Conservation (phyloP, 768 basidiomycete genomes). For the Boletellus emodensis region DNA sequence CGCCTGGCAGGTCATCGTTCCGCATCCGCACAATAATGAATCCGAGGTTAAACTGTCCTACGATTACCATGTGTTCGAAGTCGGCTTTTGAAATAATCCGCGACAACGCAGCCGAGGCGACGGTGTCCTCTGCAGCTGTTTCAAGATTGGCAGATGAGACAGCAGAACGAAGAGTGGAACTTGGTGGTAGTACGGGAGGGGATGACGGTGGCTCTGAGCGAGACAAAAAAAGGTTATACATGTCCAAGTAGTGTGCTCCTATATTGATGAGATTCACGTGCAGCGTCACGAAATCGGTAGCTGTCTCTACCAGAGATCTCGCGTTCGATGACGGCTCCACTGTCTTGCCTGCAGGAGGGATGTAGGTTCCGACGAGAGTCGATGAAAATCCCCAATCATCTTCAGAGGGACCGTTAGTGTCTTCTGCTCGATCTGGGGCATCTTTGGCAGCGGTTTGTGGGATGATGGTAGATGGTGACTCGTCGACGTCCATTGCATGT, state of each 20-base stretch:
- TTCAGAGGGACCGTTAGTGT: constrained; percentile 6
- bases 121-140: constrained; percentile 47
- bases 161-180: constrained; percentile 20
- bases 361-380: constrained; percentile 24
- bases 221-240: constrained; percentile 6
- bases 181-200: background rate
- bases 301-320: background rate
- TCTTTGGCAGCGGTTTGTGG: background rate
- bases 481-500: constrained; percentile 24
- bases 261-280: constrained; percentile 19
- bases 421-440: background rate
- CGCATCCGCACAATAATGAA: constrained; percentile 83
- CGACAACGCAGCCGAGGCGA: constrained; percentile 64
- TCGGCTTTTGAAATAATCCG: constrained; percentile 85
- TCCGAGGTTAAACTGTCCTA: constrained; percentile 95
- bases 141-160: constrained; percentile 29
- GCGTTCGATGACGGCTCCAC: background rate
- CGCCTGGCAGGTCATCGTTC: constrained; percentile 14
- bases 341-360: constrained; percentile 12
- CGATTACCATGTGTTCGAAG: constrained; percentile 75
- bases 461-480: constrained; percentile 16
- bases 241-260: constrained; percentile 20
- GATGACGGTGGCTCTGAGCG: background rate
- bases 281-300: constrained; percentile 13
- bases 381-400: constrained; percentile 22